phyloP scores from a whole-genome alignment of 306 rosid genomes.

The Gynostemma pentaphyllum region DNA sequence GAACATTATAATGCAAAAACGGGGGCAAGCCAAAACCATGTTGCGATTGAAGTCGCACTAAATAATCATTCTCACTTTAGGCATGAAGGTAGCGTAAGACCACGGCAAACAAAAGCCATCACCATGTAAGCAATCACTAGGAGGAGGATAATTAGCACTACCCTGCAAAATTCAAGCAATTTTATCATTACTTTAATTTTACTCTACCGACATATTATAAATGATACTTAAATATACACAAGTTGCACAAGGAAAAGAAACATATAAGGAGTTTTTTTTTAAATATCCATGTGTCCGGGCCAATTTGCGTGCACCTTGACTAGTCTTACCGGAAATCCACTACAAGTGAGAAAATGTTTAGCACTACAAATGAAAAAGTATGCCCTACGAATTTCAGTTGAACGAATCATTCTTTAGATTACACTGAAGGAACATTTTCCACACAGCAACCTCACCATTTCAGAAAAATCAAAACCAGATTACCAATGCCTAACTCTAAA shows the following conservation, averaged over 20 bases:
- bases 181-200: background rate
- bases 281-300: too few relatives aligned
- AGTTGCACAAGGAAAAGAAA: background rate
- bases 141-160: conserved; percentile 61
- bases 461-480: too few relatives aligned
- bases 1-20: conserved; percentile 18
- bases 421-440: too few relatives aligned
- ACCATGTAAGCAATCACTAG: conserved; percentile 59
- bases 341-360: too few relatives aligned
- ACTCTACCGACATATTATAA: conserved; percentile 5
- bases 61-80: conserved; percentile 28
- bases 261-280: too few relatives aligned
- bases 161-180: conserved; percentile 41
- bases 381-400: too few relatives aligned
- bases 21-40: conserved; percentile 12
- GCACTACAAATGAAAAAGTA: background rate
- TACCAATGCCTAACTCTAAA: background rate
- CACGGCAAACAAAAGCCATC: conserved; percentile 87
- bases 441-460: too few relatives aligned
- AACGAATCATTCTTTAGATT: too few relatives aligned
- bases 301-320: too few relatives aligned
- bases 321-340: too few relatives aligned
- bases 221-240: background rate
- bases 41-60: background rate
- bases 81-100: conserved; percentile 68